Evolutionary conservation across 1,139 yeast genomes (phyloP).

Genomic region (Suhomyces bokatorum): DNA sequence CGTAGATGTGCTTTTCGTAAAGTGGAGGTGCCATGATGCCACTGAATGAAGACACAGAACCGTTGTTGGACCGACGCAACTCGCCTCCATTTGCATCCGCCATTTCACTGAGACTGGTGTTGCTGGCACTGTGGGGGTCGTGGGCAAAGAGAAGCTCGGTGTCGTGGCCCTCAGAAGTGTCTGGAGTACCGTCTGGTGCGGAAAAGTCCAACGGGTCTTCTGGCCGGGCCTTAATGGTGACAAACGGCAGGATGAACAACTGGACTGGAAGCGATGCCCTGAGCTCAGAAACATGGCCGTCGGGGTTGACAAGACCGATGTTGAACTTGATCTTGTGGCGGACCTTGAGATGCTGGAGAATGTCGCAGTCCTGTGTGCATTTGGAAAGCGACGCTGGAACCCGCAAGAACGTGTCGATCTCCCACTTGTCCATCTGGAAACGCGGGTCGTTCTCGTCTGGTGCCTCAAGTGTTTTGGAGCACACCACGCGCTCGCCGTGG

Average conservation of each 20-base stretch:
- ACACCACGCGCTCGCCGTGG: slow-evolving; percentile 59
- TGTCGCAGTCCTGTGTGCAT: slow-evolving; percentile 83
- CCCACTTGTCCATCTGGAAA: slow-evolving; percentile 74
- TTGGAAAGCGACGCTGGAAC: slow-evolving; percentile 73
- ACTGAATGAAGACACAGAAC: slow-evolving; percentile 37
- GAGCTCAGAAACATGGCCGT: slow-evolving; percentile 74
- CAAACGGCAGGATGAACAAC: slow-evolving; percentile 78
- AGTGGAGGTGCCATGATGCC: slow-evolving; percentile 83
- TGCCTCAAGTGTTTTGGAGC: slow-evolving; percentile 36
- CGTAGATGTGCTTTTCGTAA: slow-evolving; percentile 83
- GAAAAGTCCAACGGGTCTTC: slow-evolving; percentile 22
- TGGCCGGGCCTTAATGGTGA: slow-evolving; percentile 59
- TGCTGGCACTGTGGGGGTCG: slow-evolving; percentile 28
- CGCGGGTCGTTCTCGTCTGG: slow-evolving; percentile 39
- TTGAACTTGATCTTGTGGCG: slow-evolving; percentile 69
- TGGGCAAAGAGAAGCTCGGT: slow-evolving; percentile 38
- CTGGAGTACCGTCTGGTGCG: neutral
- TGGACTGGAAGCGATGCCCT: slow-evolving; percentile 73
- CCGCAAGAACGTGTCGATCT: slow-evolving; percentile 55
- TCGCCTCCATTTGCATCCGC: slow-evolving; percentile 17
- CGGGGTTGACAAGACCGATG: slow-evolving; percentile 67
- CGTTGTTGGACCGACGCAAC: slow-evolving; percentile 23
- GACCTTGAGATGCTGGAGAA: slow-evolving; percentile 59
- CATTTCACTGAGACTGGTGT: slow-evolving; percentile 32
- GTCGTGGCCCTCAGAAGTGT: slow-evolving; percentile 13